phyloP scores from a whole-genome alignment of 208 protist species.

The Leishmania martiniquensis region DNA sequence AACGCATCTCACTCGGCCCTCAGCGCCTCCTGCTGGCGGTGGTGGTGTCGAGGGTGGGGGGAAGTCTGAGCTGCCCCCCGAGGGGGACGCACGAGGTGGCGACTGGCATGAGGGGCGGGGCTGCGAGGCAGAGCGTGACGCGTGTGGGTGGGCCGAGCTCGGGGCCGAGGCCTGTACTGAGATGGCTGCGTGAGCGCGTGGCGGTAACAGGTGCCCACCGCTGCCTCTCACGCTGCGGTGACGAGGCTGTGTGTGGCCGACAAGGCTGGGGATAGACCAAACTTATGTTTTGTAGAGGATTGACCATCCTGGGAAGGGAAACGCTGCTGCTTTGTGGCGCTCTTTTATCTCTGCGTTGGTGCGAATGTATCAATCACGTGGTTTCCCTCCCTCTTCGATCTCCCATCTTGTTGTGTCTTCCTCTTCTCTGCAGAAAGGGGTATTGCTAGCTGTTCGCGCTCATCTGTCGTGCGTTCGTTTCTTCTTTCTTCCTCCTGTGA shows the following conservation, averaged over 20 bases:
- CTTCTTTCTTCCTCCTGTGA: no score
- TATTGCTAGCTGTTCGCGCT: no score
- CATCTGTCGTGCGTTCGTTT: no score
- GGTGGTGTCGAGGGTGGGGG: no score
- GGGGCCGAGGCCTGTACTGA: neutral
- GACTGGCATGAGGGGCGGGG: neutral
- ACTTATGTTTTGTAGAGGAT: neutral
- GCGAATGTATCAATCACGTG: no score
- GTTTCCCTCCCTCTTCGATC: no score
- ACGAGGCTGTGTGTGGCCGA: neutral
- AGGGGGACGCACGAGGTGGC: neutral
- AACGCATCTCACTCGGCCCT: neutral
- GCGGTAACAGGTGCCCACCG: neutral
- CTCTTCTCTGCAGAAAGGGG: no score
- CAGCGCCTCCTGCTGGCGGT: neutral
- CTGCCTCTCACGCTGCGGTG: neutral
- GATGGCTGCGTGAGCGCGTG: neutral
- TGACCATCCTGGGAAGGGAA: neutral
- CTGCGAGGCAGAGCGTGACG: neutral
- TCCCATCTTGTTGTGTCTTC: no score
- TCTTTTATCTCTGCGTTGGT: no score
- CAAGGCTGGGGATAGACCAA: neutral
- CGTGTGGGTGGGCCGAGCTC: neutral
- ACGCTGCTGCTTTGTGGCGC: no score
- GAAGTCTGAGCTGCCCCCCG: neutral